phyloP scores from a whole-genome alignment of 306 rosid species.

The Dalbergia cochinchinensis region DNA sequence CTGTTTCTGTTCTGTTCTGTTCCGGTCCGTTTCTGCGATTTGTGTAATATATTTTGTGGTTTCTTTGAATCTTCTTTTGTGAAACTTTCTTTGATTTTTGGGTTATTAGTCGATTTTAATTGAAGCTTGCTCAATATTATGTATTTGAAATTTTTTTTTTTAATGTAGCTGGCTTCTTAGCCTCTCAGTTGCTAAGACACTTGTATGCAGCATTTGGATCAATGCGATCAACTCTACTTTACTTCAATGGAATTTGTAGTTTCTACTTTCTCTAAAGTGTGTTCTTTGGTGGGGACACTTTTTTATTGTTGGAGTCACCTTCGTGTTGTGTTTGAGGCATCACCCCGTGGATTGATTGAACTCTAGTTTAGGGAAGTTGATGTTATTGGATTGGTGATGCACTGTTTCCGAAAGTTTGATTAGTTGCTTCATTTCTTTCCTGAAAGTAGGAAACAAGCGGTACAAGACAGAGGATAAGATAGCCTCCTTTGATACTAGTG shows the following conservation, averaged over 20 bases:
- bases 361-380: slow-evolving; percentile 15
- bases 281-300: not conserved
- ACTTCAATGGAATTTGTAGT: slow-evolving; percentile 47
- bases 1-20: no score
- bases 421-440: not conserved
- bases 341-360: not conserved
- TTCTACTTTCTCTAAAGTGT: slow-evolving; percentile 21
- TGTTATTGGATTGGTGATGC: not conserved
- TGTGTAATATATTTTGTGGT: slow-evolving; percentile 49
- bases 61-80: slow-evolving; percentile 34
- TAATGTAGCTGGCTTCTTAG: no score
- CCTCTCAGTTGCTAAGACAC: slow-evolving; percentile 38
- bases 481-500: not conserved
- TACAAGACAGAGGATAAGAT: not conserved
- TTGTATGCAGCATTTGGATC: slow-evolving; percentile 53
- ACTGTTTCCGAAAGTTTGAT: not conserved
- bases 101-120: slow-evolving; percentile 37
- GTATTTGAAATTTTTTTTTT: no score
- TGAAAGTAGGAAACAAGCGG: not conserved
- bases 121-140: slow-evolving; percentile 52
- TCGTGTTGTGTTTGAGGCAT: slow-evolving; percentile 7
- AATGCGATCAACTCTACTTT: slow-evolving; percentile 44
- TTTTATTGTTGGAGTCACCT: slow-evolving; percentile 24
- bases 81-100: not conserved
- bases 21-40: slow-evolving; percentile 32